Evolutionary conservation across 305 asterid species (phyloP).

Genomic region (Plantago rigida): DNA sequence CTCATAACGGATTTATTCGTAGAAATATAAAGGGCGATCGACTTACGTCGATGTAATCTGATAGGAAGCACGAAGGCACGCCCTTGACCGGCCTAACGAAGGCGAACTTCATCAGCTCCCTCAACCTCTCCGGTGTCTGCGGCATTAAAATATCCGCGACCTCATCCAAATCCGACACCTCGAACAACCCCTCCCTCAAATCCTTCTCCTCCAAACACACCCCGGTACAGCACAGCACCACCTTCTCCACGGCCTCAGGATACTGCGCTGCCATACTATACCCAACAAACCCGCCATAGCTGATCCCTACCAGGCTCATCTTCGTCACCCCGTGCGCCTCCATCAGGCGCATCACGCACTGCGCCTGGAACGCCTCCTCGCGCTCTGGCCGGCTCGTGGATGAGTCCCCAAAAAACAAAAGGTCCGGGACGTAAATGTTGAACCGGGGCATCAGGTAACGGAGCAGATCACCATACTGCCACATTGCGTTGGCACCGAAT

Average conservation of each 20-base stretch:
- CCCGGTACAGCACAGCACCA: slow-evolving; percentile 80
- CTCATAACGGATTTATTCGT: too few relatives aligned
- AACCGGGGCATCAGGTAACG: slow-evolving; percentile 61
- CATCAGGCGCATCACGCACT: slow-evolving; percentile 64
- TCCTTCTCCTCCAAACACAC: slow-evolving; percentile 82
- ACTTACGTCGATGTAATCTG: slow-evolving; percentile 59
- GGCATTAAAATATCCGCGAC: slow-evolving; percentile 72
- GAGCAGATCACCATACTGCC: slow-evolving; percentile 85
- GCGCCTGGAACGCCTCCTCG: slow-evolving; percentile 72
- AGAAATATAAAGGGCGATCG: neutral
- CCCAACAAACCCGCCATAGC: slow-evolving; percentile 80
- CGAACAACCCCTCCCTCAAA: slow-evolving; percentile 57
- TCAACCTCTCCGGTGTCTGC: slow-evolving; percentile 67
- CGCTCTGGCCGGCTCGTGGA: slow-evolving; percentile 54
- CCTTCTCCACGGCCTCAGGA: slow-evolving; percentile 55
- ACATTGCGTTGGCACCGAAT: slow-evolving; percentile 93
- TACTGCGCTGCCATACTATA: slow-evolving; percentile 71
- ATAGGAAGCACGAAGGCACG: slow-evolving; percentile 63
- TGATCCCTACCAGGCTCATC: slow-evolving; percentile 70
- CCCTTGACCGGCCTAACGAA: slow-evolving; percentile 54
- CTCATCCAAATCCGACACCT: slow-evolving; percentile 67
- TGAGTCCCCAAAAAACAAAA: slow-evolving; percentile 70
- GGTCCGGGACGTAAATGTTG: slow-evolving; percentile 83
- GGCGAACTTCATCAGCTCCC: slow-evolving; percentile 60
- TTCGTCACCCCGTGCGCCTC: slow-evolving; percentile 40